Evolutionary conservation across 257 asterid species (phyloP), one percentile per base, ranked within the genome.

Genomic region (Plantago elongata): DNA sequence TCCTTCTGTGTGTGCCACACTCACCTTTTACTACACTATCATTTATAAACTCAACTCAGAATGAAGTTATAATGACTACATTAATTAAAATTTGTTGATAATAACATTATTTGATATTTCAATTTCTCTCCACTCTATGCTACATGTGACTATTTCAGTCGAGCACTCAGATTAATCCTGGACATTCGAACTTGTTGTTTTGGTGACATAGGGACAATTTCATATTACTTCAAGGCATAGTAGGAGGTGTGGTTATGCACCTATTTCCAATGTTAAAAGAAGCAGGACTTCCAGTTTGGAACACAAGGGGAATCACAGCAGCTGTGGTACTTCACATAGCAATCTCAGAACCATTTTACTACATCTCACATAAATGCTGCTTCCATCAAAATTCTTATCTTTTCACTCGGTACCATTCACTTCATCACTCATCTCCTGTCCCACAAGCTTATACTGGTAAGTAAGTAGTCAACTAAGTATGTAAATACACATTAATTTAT

Each of bases 401-500:
- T 10, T 91, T 88, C 64, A 74, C 50, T 42, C 61, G 72, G 51
- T 91, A 91, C 63, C 98, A 91, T 52, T 83, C 82, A 3, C 78
- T 88, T 16, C 95, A 85, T 62, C 98, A 91, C 68, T 84, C 95
- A 5, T 91, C 98, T 3, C 66, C 72, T 5, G 88, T 88, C 15
- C 94, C 88, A 27, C 96, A 91, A 51, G 83, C 96, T 51, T 82
- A 64, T 48, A 91, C 98, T 57, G 95, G 98, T 88, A 67, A 68
- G 40, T 34, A 34, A 4, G 40, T 22, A 22, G n/a, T n/a, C n/a
- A n/a, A 22, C 1, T 22, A 22, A 22, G 1, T 22, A 22, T 1
- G 27, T 22, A 22, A 22, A 22, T 22, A 22, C 1, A 22, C 1
- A 22, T 5, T 34, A 34, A 34, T 34, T 34, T 0, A 1, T 34